A percentile compares a stretch with the other conserved stretches of the same genome.
Evolutionary conservation across 192 early-diverging fungal genomes (phyloP).

Genomic region (Pecoramyces ruminantium): DNA sequence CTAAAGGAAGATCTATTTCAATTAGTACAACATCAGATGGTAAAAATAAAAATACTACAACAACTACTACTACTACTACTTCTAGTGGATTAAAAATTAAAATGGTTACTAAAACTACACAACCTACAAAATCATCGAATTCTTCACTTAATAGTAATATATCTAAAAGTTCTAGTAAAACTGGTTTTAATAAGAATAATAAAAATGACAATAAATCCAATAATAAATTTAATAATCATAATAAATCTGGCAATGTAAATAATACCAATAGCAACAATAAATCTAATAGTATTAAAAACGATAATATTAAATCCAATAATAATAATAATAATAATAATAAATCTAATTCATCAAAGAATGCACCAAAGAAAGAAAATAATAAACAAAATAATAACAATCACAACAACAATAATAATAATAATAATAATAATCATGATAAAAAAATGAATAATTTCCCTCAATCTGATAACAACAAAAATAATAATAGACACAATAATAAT

Average conservation of each 20-base stretch:
- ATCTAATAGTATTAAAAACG: background rate
- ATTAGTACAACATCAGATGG: background rate
- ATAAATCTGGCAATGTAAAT: background rate
- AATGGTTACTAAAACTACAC: background rate
- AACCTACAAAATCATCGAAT: background rate
- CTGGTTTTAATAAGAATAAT: background rate
- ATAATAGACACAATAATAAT: background rate
- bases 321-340: background rate
- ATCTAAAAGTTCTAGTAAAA: background rate
- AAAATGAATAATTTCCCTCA: background rate
- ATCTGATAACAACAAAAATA: background rate
- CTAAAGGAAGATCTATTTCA: background rate
- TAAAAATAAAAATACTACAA: background rate
- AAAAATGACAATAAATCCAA: background rate
- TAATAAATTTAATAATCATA: background rate
- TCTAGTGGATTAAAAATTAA: background rate
- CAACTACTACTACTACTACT: background rate
- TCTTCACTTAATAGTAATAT: background rate
- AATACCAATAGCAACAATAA: background rate
- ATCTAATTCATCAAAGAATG: no score
- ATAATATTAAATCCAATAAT: no score
- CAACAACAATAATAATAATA: no score
- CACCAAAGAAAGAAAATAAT: no score
- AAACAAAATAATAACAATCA: no score
- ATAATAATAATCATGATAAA: no score